These are phyloP conservation scores for Diversispora epigaea DNA, from an alignment of 192 early-diverging fungal genomes.

Conservation along the genomic window DNA sequence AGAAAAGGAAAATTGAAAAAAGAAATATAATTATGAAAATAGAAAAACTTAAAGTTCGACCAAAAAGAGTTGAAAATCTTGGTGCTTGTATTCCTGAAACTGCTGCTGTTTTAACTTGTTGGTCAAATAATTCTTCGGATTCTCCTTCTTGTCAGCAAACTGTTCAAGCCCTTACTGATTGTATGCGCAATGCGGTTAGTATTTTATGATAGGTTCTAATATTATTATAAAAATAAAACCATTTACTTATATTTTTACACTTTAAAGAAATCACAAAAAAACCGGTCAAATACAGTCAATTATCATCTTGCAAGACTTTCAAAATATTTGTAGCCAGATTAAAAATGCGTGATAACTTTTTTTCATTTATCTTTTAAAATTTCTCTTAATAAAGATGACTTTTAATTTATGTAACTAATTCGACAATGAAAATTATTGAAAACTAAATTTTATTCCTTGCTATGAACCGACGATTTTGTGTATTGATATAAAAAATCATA, in stretches of 20 bases:
- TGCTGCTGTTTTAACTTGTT: slow-evolving; percentile 62
- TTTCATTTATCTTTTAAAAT: no score
- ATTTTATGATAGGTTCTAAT: not conserved
- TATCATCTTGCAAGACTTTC: slow-evolving; percentile 21
- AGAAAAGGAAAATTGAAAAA: not conserved
- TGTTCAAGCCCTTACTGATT: slow-evolving; percentile 52
- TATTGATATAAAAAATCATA: slow-evolving; percentile 14
- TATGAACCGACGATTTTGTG: no score
- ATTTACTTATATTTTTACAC: not conserved
- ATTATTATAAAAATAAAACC: not conserved
- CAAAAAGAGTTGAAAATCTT: slow-evolving; percentile 54
- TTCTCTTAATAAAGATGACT: no score
- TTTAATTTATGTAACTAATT: no score
- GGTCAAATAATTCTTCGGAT: slow-evolving; percentile 55
- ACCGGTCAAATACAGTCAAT: slow-evolving; percentile 20
- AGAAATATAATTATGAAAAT: slow-evolving; percentile 49
- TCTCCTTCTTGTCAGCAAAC: slow-evolving; percentile 51
- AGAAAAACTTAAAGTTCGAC: slow-evolving; percentile 59
- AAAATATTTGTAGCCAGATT: slow-evolving; percentile 1
- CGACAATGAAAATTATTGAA: no score
- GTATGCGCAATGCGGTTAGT: slow-evolving; percentile 59
- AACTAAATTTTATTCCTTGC: no score
- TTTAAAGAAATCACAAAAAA: slow-evolving; percentile 1
- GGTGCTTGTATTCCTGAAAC: slow-evolving; percentile 59
- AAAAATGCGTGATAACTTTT: no score